Evolutionary conservation across 257 asterid species (phyloP), one percentile per base, ranked within the genome.

Genomic region (Scutellaria barbata): DNA sequence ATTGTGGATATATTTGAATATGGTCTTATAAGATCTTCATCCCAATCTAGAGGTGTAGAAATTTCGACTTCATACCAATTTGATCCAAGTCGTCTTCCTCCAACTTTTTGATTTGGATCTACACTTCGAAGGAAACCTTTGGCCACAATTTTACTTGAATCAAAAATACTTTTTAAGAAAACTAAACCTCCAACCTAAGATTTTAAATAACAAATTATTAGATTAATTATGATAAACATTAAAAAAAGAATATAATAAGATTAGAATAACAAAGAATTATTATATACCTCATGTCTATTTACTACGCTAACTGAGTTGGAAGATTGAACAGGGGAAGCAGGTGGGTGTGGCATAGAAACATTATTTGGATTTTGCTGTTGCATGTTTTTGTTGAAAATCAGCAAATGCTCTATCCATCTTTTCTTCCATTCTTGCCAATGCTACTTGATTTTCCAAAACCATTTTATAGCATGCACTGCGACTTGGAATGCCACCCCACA

Each of bases 71-170:
- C 56, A 1, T n/a, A 64, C 70, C 70, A 64, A 33, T 46, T 64
- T 22, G 56, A 20, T 45, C 57, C 70, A 25, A 64, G 70, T 46
- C 70, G 57, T 25, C 70, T 46, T 16, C 70, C 70, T 13, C 70
- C 70, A 64, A 64, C 70, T n/a, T 64, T n/a, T 64, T 64, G 57
- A 64, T 46, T 41, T 3, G 70, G 70, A 64, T 41, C 13, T 47
- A 25, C 12, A 64, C 57, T 46, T 64, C 22, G 56, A 46, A 64
- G 70, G 13, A 42, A 64, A 14, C 70, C 70, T 64, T 46, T 64
- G 70, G 70, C 70, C 57, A 64, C 57, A 7, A 64, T 64, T 64
- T 64, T 64, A 53, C 22, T 64, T 11, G 7, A 42, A 46, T 64
- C 70, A 41, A 64, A 64, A 55, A 45, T 6, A 46, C 56, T 22